A percentile compares a stretch with the other conserved stretches of the same genome.
phyloP scores from a whole-genome alignment of 352 stramenopile species.

The Globisporangium solare region DNA sequence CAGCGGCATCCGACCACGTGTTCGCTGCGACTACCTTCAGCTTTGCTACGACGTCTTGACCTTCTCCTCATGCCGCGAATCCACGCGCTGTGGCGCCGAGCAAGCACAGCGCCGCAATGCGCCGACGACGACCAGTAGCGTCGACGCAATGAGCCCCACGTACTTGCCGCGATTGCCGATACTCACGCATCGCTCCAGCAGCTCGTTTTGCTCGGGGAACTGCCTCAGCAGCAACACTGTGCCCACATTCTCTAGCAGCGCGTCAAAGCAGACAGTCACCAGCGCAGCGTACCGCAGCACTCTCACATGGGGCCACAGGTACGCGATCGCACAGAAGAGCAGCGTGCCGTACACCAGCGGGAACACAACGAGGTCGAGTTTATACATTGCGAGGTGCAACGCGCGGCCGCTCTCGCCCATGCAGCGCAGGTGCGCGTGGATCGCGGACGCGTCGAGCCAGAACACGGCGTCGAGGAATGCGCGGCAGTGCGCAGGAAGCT shows the following conservation, averaged over 20 bases:
- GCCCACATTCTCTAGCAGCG: constrained; percentile 14
- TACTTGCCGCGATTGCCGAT: constrained; percentile 6
- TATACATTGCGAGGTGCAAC: constrained; percentile 25
- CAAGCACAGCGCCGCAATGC: not conserved
- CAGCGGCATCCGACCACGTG: no score
- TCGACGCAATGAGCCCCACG: not conserved
- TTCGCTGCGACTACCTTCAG: no score
- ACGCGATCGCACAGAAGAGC: constrained; percentile 12
- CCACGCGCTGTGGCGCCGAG: not conserved
- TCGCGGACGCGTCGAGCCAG: constrained; percentile 9
- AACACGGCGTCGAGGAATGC: constrained; percentile 19
- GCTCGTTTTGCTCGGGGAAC: constrained; percentile 8
- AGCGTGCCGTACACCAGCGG: constrained; percentile 21
- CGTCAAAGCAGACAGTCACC: constrained; percentile 5
- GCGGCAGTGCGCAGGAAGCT: constrained; percentile 15
- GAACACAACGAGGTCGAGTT: constrained; percentile 25
- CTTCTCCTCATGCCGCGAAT: no score
- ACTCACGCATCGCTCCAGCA: constrained; percentile 2
- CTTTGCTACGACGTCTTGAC: no score
- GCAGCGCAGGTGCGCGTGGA: constrained; percentile 23
- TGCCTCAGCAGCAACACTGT: constrained; percentile 10
- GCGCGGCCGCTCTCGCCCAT: constrained; percentile 17
- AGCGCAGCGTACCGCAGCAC: constrained; percentile 7
- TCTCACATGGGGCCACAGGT: constrained; percentile 11
- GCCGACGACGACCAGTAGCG: not conserved